These are phyloP conservation scores for Botrytis deweyae DNA, from an alignment of 2,329 filamentous ascomycete genomes.

Conservation along the genomic window DNA sequence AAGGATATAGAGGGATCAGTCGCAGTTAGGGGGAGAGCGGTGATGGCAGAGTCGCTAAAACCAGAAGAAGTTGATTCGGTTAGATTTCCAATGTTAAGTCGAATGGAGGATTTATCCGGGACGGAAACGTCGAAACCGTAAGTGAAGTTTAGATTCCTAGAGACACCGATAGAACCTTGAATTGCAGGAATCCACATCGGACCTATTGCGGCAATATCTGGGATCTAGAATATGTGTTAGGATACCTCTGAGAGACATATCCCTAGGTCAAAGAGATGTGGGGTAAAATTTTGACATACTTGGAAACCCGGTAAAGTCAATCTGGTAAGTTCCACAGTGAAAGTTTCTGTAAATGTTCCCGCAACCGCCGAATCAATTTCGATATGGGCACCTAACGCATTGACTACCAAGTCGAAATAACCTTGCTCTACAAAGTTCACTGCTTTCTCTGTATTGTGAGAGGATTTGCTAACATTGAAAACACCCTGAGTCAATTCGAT, in stretches of 20 bases:
- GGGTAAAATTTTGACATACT: neutral
- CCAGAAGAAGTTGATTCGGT: neutral
- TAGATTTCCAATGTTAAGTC: slow-evolving; percentile 6
- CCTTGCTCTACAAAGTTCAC: slow-evolving; percentile 17
- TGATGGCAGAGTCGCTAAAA: neutral
- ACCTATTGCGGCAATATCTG: slow-evolving; percentile 1
- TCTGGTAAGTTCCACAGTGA: neutral
- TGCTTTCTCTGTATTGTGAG: neutral
- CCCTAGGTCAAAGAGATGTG: neutral
- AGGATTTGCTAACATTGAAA: slow-evolving; percentile 6
- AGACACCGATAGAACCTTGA: neutral
- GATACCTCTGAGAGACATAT: neutral
- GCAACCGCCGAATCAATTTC: slow-evolving; percentile 9
- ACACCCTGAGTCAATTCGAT: slow-evolving; percentile 14
- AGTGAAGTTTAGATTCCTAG: neutral
- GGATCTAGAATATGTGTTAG: neutral
- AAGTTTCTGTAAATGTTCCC: neutral
- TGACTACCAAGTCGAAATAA: slow-evolving; percentile 2
- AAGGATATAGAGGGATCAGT: neutral
- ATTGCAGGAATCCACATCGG: slow-evolving; percentile 6
- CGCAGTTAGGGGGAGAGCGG: slow-evolving; percentile 4
- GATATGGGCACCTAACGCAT: slow-evolving; percentile 18
- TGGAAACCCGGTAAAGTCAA: slow-evolving; percentile 13
- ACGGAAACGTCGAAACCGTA: slow-evolving; percentile 14
- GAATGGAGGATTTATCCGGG: neutral